Percentiles rank a stretch among this genome's conserved stretches.
Conservation (phyloP, 83 land plant genomes). For the Diphasiastrum complanatum region DNA sequence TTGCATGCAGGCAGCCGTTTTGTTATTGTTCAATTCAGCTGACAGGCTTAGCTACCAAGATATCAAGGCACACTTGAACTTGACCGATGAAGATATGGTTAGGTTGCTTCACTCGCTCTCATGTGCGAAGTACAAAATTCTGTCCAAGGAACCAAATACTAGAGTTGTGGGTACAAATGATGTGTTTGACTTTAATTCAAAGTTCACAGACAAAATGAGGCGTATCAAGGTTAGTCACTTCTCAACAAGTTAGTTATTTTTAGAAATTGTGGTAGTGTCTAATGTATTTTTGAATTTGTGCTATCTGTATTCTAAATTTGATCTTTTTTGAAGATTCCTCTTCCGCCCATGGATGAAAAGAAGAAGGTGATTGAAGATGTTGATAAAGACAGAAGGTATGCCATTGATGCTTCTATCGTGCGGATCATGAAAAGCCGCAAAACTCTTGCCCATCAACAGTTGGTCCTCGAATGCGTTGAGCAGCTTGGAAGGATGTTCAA, state of each 20-base stretch:
- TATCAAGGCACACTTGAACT: background rate
- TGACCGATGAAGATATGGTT: background rate
- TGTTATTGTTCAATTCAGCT: slow-evolving; percentile 1
- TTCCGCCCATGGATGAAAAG: slow-evolving; percentile 7
- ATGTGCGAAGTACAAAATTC: slow-evolving; percentile 8
- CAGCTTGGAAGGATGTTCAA: slow-evolving; percentile 8
- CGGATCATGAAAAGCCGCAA: slow-evolving; percentile 11
- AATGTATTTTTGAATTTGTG: background rate
- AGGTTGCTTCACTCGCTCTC: slow-evolving; percentile 7
- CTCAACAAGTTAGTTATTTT: background rate
- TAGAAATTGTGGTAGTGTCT: background rate
- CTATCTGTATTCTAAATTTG: background rate
- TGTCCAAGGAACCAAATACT: slow-evolving; percentile 7
- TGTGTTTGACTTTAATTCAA: slow-evolving; percentile 2
- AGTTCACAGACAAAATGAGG: slow-evolving; percentile 8
- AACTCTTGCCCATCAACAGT: slow-evolving; percentile 1
- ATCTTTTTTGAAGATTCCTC: background rate
- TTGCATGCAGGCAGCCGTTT: background rate
- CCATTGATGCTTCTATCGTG: slow-evolving; percentile 10
- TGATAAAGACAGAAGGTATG: background rate
- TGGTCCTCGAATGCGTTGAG: slow-evolving; percentile 8
- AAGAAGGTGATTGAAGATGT: slow-evolving; percentile 5
- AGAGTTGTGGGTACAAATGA: background rate
- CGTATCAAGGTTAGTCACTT: background rate
- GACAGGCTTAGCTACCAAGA: slow-evolving; percentile 10